A percentile compares a stretch with the other conserved stretches of the same genome.
These are phyloP conservation scores for Leishmania arabica DNA, from an alignment of 208 protist species.

Conservation along the genomic window DNA sequence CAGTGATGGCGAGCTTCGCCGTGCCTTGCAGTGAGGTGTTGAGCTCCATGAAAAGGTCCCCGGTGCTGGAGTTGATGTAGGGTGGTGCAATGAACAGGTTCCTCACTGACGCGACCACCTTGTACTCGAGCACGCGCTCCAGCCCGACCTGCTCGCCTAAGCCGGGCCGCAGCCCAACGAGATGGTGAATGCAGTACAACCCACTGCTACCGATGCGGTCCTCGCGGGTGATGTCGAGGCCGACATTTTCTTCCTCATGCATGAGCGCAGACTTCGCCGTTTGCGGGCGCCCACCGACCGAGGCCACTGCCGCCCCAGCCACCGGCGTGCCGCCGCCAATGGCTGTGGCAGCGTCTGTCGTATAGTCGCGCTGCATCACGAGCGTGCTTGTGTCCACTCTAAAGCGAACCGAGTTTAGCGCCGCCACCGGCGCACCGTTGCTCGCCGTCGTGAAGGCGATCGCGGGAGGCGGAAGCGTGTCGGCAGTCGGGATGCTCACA, in stretches of 20 bases:
- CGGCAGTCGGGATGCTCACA: slow-evolving; percentile 50
- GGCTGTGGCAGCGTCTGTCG: slow-evolving; percentile 8
- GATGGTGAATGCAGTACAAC: slow-evolving; percentile 41
- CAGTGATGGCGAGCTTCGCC: slow-evolving; percentile 39
- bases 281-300: background rate
- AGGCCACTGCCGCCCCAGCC: background rate
- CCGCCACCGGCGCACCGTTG: slow-evolving; percentile 31
- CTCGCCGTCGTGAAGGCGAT: slow-evolving; percentile 53
- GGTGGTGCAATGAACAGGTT: slow-evolving; percentile 49
- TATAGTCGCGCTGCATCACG: slow-evolving; percentile 23
- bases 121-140: slow-evolving; percentile 70
- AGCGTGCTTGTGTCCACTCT: slow-evolving; percentile 37
- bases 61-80: slow-evolving; percentile 36
- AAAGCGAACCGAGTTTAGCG: slow-evolving; percentile 25
- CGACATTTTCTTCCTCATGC: slow-evolving; percentile 26
- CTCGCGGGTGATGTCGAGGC: slow-evolving; percentile 22
- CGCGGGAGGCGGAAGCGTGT: slow-evolving; percentile 46
- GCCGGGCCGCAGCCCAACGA: slow-evolving; percentile 54
- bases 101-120: slow-evolving; percentile 34
- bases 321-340: background rate
- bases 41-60: slow-evolving; percentile 52
- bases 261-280: background rate
- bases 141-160: slow-evolving; percentile 63
- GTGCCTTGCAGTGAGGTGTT: slow-evolving; percentile 58
- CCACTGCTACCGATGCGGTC: slow-evolving; percentile 37